Percentiles rank a stretch among this genome's conserved stretches.
Evolutionary conservation across 768 basidiomycete species (phyloP).

Genomic region (Lanmaoa rubissima): DNA sequence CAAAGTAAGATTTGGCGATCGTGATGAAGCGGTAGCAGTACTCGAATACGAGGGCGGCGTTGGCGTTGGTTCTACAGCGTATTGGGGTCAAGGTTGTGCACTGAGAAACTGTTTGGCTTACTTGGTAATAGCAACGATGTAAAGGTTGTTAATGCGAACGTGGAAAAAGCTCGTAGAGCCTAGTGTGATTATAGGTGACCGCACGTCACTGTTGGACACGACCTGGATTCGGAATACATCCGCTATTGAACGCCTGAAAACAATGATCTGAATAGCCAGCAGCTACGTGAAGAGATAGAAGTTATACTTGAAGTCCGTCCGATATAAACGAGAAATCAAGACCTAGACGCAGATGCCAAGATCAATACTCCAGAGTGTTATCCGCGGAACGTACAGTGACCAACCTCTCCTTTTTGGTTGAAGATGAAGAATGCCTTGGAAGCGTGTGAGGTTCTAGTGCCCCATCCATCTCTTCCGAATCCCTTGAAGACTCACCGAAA

Average conservation of each 20-base stretch:
- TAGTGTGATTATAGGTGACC: conserved; percentile 95
- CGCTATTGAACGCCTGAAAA: conserved; percentile 83
- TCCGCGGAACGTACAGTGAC: conserved; percentile 17
- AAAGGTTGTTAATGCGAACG: conserved; percentile 92
- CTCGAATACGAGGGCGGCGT: conserved; percentile 97
- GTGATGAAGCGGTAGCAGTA: conserved; percentile 96
- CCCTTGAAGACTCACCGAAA: conserved; percentile 39
- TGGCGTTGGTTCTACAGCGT: conserved; percentile 81
- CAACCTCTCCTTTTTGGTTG: conserved; percentile 98
- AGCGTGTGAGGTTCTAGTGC: conserved; percentile 1
- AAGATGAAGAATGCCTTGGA: conserved; percentile 97
- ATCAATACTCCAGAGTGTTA: not conserved
- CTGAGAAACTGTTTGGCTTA: conserved; percentile 35
- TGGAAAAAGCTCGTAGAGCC: conserved; percentile 99
- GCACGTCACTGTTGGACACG: conserved; percentile 94
- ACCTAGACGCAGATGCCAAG: conserved; percentile 49
- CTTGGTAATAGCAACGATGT: conserved; percentile 96
- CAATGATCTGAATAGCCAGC: conserved; percentile 1
- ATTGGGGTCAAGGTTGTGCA: not conserved
- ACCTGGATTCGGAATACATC: conserved; percentile 99
- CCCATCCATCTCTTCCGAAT: not conserved
- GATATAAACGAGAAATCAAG: conserved; percentile 92
- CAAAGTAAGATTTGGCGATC: conserved; percentile 95
- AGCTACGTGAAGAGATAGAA: conserved; percentile 6
- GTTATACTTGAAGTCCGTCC: conserved; percentile 92